phyloP scores from a whole-genome alignment of 2,329 filamentous ascomycete genomes.

The Sphaceloma murrayae region DNA sequence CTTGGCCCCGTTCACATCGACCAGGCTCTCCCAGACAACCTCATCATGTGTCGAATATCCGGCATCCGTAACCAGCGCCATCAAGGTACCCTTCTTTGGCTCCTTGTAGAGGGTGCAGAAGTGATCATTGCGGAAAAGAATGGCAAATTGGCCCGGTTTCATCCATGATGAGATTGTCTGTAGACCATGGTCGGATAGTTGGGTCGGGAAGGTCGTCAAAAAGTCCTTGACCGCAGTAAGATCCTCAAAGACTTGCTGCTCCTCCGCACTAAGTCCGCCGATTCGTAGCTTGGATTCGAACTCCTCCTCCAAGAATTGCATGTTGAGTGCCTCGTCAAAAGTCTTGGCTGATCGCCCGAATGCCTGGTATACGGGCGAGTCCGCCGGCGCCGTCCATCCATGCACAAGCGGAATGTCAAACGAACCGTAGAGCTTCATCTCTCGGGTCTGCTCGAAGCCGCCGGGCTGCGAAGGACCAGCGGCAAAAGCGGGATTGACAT shows the following conservation, averaged over 20 bases:
- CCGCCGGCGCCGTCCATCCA: conserved; percentile 72
- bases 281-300: conserved; percentile 66
- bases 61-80: conserved; percentile 83
- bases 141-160: conserved; percentile 69
- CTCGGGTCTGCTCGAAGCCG: conserved; percentile 74
- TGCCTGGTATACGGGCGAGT: conserved; percentile 57
- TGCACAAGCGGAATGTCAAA: conserved; percentile 86
- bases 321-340: conserved; percentile 84
- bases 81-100: conserved; percentile 62
- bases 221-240: conserved; percentile 78
- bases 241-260: conserved; percentile 74
- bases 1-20: conserved; percentile 74
- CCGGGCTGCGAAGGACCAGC: conserved; percentile 52
- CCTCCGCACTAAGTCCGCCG: conserved; percentile 56
- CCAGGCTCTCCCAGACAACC: conserved; percentile 90
- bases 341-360: conserved; percentile 67
- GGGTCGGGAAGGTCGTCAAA: conserved; percentile 68
- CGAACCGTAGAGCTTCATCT: conserved; percentile 84
- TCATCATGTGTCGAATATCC: conserved; percentile 83
- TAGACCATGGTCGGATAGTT: conserved; percentile 74
- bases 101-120: conserved; percentile 92
- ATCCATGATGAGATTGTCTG: conserved; percentile 62
- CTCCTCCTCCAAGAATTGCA: conserved; percentile 82
- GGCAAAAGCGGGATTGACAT: conserved; percentile 86
- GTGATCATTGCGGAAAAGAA: conserved; percentile 93